These are phyloP conservation scores for Rutstroemia sp. DNA, from an alignment of 2,329 filamentous ascomycete species.

Conservation along the genomic window DNA sequence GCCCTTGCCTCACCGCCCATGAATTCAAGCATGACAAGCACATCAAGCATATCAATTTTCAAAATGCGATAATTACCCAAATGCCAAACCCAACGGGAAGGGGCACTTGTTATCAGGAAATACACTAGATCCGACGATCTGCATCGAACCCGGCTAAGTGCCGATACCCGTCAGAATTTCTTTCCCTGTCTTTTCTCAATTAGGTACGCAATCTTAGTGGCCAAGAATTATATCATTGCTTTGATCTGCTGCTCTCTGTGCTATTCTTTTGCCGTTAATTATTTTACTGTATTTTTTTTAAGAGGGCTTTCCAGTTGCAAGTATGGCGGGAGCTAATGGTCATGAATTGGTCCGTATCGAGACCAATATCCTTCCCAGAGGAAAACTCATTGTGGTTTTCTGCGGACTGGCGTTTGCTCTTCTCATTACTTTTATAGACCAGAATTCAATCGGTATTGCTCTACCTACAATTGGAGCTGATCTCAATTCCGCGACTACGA, in stretches of 20 bases:
- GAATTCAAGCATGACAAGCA: neutral
- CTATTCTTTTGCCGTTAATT: neutral
- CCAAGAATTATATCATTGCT: neutral
- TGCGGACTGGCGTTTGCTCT: constrained; percentile 43
- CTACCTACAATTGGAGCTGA: constrained; percentile 45
- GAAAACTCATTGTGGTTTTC: constrained; percentile 44
- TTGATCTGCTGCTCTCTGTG: neutral
- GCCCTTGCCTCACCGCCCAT: neutral
- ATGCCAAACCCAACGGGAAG: neutral
- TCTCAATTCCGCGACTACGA: constrained; percentile 38
- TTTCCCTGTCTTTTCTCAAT: neutral
- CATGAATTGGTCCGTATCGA: constrained; percentile 36
- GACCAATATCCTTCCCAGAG: constrained; percentile 47
- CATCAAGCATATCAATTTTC: neutral
- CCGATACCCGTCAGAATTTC: constrained; percentile 3
- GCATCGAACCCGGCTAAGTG: neutral
- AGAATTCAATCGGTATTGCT: constrained; percentile 32
- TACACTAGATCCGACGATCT: neutral
- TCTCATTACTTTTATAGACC: constrained; percentile 41
- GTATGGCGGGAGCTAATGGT: constrained; percentile 11
- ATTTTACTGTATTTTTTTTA: neutral
- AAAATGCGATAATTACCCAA: neutral
- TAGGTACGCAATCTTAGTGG: neutral
- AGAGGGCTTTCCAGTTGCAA: neutral
- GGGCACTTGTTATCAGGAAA: neutral